Percentiles rank a stretch among this genome's conserved stretches.
phyloP scores from a whole-genome alignment of 2,329 filamentous ascomycete species.

The Byssothecium circinans region DNA sequence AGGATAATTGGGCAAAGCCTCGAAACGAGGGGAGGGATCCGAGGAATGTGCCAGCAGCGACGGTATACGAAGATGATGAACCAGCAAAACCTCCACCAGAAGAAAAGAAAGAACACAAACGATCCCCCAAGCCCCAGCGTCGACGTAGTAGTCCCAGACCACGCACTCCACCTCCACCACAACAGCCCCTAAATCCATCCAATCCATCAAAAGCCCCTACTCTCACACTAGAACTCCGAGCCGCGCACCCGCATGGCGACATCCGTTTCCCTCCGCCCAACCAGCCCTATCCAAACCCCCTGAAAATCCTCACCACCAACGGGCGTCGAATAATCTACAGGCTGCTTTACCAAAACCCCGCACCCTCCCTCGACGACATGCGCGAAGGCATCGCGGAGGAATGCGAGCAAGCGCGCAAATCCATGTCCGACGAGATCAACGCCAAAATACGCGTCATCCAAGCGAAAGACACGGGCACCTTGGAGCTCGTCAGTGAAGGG shows the following conservation, averaged over 20 bases:
- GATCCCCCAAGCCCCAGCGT: background rate
- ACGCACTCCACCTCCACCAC: background rate
- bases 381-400: background rate
- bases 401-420: background rate
- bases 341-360: conserved; percentile 10
- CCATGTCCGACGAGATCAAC: background rate
- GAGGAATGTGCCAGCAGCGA: background rate
- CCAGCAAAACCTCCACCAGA: too few species aligned
- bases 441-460: background rate
- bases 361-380: background rate
- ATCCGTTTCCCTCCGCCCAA: conserved; percentile 6
- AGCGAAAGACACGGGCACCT: conserved; percentile 1
- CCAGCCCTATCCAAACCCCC: background rate
- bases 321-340: conserved; percentile 6
- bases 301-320: background rate
- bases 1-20: conserved; percentile 6
- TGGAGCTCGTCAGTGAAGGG: conserved; percentile 5
- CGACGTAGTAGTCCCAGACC: too few species aligned
- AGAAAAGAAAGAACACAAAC: background rate
- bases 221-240: background rate
- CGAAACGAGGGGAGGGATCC: background rate
- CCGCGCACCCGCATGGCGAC: conserved; percentile 4
- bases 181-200: background rate
- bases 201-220: background rate
- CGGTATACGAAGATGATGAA: conserved; percentile 2